phyloP scores from a whole-genome alignment of 2,329 filamentous ascomycete genomes.

The Claviceps purpurea region DNA sequence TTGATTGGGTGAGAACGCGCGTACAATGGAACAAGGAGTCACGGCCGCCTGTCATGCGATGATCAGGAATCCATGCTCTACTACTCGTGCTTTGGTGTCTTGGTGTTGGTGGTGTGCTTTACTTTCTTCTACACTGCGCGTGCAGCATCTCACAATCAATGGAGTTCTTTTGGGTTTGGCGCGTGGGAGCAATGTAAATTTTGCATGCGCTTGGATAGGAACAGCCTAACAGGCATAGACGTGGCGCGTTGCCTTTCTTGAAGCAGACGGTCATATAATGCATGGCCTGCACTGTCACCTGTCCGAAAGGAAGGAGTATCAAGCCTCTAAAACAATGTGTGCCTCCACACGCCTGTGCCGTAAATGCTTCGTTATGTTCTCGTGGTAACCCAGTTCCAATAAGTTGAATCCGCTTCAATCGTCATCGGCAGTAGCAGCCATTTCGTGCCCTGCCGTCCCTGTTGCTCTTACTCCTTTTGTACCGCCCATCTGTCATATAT shows the following conservation, averaged over 20 bases:
- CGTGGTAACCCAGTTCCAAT: neutral
- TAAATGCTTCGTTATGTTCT: neutral
- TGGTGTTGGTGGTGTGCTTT: neutral
- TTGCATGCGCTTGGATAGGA: conserved; percentile 3
- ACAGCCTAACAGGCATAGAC: conserved; percentile 2
- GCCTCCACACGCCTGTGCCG: neutral
- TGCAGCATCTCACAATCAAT: conserved; percentile 3
- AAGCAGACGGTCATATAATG: too few species aligned
- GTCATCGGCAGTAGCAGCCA: neutral
- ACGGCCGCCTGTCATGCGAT: conserved; percentile 85
- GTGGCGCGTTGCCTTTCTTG: neutral
- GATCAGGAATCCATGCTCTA: conserved; percentile 9
- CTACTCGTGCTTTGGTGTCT: neutral
- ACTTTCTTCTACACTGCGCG: neutral
- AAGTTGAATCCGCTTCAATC: neutral
- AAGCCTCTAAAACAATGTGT: neutral
- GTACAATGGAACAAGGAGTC: conserved; percentile 96
- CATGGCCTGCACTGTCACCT: too few species aligned
- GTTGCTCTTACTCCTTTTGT: neutral
- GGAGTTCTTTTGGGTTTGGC: neutral
- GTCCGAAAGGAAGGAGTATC: neutral
- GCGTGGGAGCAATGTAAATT: conserved; percentile 3
- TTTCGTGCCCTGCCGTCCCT: neutral
- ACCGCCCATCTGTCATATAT: neutral
- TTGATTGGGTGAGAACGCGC: conserved; percentile 89